Conservation (phyloP, 345 rosid species). For the Gossypium raimondii region DNA sequence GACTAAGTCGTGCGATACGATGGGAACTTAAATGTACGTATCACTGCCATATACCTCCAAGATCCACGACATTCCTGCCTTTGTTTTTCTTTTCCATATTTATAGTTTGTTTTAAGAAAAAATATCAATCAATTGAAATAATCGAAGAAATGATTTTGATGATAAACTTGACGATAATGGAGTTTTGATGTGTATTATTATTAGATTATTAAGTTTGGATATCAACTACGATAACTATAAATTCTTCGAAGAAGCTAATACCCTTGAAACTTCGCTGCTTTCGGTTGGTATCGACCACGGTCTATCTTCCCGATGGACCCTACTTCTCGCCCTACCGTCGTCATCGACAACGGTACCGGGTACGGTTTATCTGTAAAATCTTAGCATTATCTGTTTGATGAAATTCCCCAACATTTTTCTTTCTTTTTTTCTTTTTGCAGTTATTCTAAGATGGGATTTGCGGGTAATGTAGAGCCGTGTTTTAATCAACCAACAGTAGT, state of each 20-base stretch:
- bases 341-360: constrained; percentile 99
- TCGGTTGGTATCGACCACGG: background rate
- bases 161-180: background rate
- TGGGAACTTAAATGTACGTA: background rate
- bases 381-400: constrained; percentile 31
- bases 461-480: constrained; percentile 97
- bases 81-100: background rate
- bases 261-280: constrained; percentile 34
- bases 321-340: constrained; percentile 87
- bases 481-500: constrained; percentile 88
- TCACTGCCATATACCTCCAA: background rate
- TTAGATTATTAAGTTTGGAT: too few species aligned
- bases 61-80: background rate
- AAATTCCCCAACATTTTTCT: constrained; percentile 23
- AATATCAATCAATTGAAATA: constrained; percentile 2
- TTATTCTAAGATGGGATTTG: constrained; percentile 92
- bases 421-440: constrained; percentile 37
- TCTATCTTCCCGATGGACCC: constrained; percentile 59
- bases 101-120: constrained; percentile 22
- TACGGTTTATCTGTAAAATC: constrained; percentile 20
- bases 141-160: background rate
- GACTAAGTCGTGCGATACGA: background rate
- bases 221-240: constrained; percentile 12
- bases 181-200: background rate
- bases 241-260: constrained; percentile 13